Evolutionary conservation across 2,329 filamentous ascomycete genomes (phyloP).

Genomic region (Lasiodiplodia theobromae): DNA sequence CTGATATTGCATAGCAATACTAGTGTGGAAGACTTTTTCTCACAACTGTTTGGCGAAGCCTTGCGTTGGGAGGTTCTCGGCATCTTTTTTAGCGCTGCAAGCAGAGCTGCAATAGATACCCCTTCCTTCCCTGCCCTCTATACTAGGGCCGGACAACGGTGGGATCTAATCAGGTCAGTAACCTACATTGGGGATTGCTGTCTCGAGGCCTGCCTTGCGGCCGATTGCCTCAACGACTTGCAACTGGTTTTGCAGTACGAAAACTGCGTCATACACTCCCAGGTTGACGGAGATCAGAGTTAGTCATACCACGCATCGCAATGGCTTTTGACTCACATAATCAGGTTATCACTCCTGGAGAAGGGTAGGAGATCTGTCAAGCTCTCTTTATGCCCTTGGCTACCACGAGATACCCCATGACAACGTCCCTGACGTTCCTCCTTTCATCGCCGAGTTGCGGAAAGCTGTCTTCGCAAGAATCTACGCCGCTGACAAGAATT

Average conservation of each 20-base stretch:
- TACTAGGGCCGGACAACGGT: conserved; percentile 38
- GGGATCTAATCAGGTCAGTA: conserved; percentile 37
- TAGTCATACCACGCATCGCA: conserved; percentile 39
- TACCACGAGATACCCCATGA: conserved; percentile 53
- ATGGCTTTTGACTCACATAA: neutral
- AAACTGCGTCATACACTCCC: conserved; percentile 31
- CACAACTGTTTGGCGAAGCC: conserved; percentile 35
- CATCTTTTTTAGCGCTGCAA: conserved; percentile 48
- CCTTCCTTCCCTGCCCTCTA: conserved; percentile 36
- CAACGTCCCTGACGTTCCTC: conserved; percentile 34
- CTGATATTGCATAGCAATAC: conserved; percentile 13
- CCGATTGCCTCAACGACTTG: conserved; percentile 51
- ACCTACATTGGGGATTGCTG: conserved; percentile 44
- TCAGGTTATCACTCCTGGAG: conserved; percentile 58
- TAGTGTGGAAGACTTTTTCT: conserved; percentile 29
- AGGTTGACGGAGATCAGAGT: conserved; percentile 32
- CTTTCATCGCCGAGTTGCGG: conserved; percentile 52
- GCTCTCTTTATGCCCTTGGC: conserved; percentile 57
- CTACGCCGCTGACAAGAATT: conserved; percentile 57
- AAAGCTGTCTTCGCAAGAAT: conserved; percentile 50
- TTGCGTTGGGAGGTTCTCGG: conserved; percentile 52
- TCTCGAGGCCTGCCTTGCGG: conserved; percentile 45
- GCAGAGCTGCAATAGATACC: conserved; percentile 37
- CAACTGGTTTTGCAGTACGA: conserved; percentile 47
- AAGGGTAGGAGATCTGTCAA: conserved; percentile 54